Percentiles rank a stretch among this genome's conserved stretches.
Conservation (phyloP, 129 eudicot genomes). For the Scalesia atractyloides region DNA sequence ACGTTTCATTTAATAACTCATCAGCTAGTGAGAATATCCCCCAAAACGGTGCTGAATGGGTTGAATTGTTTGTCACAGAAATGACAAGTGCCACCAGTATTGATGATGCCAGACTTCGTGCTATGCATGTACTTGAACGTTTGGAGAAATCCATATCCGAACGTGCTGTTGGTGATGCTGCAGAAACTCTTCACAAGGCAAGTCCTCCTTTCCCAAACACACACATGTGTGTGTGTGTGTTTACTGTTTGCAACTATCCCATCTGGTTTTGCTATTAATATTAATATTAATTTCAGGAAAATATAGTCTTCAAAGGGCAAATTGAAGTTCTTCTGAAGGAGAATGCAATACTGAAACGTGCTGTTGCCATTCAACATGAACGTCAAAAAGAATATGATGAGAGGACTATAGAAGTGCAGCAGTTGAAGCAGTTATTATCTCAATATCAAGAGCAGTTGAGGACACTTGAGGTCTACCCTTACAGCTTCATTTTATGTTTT, state of each 20-base stretch:
- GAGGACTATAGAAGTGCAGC: constrained; percentile 70
- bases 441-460: constrained; percentile 88
- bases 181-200: constrained; percentile 64
- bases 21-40: constrained; percentile 18
- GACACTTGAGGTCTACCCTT: constrained; percentile 52
- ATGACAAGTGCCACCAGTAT: constrained; percentile 78
- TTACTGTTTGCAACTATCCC: constrained; percentile 2
- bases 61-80: constrained; percentile 76
- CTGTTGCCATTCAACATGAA: constrained; percentile 85
- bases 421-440: constrained; percentile 68
- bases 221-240: neutral
- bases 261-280: constrained; percentile 16
- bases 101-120: constrained; percentile 89
- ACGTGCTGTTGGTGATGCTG: constrained; percentile 53
- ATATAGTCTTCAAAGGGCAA: constrained; percentile 65
- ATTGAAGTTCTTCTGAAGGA: constrained; percentile 59
- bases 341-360: constrained; percentile 78
- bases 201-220: neutral
- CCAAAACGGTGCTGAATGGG: constrained; percentile 77
- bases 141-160: constrained; percentile 67
- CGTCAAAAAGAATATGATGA: constrained; percentile 83
- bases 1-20: constrained; percentile 37
- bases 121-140: constrained; percentile 63
- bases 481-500: too few relatives aligned
- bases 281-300: constrained; percentile 59